Evolutionary conservation across 2,329 filamentous ascomycete genomes (phyloP).

Genomic region (Neofusicoccum cordaticola): DNA sequence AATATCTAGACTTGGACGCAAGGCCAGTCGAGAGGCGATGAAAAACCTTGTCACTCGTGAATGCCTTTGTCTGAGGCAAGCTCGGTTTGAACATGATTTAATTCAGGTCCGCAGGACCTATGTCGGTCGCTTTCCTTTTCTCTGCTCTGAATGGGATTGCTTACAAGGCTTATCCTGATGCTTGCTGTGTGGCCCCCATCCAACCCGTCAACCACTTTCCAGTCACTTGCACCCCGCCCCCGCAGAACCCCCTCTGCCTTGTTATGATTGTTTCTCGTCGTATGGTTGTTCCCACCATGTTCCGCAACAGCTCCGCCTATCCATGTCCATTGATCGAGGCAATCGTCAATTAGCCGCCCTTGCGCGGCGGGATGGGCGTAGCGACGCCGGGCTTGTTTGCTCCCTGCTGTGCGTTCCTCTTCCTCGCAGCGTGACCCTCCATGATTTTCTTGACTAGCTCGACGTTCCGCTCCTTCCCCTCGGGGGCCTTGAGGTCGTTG

Average conservation of each 20-base stretch:
- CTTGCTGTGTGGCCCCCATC: not conserved
- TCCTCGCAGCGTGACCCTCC: slow-evolving; percentile 45
- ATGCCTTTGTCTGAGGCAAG: not conserved
- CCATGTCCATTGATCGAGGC: not conserved
- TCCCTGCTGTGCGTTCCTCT: slow-evolving; percentile 27
- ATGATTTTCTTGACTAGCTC: slow-evolving; percentile 46
- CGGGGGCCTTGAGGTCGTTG: slow-evolving; percentile 51
- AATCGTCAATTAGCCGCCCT: slow-evolving; percentile 20
- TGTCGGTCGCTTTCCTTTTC: slow-evolving; percentile 1
- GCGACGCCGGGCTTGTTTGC: slow-evolving; percentile 19
- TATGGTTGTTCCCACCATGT: not conserved
- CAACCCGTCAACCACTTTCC: not conserved
- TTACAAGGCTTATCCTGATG: not conserved
- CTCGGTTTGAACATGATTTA: not conserved
- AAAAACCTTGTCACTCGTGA: not conserved
- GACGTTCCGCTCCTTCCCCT: slow-evolving; percentile 42
- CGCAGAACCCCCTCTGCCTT: not conserved
- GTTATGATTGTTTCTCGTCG: not conserved
- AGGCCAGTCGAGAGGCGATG: not conserved
- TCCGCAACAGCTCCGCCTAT: not conserved
- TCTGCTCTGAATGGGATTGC: not conserved
- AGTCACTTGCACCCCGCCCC: not conserved
- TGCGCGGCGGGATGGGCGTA: slow-evolving; percentile 23
- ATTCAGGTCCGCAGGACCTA: not conserved
- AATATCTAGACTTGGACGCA: not conserved